These are phyloP conservation scores for Otatea glauca DNA, from an alignment of 176 grass and related monocot genomes.

Conservation along the genomic window DNA sequence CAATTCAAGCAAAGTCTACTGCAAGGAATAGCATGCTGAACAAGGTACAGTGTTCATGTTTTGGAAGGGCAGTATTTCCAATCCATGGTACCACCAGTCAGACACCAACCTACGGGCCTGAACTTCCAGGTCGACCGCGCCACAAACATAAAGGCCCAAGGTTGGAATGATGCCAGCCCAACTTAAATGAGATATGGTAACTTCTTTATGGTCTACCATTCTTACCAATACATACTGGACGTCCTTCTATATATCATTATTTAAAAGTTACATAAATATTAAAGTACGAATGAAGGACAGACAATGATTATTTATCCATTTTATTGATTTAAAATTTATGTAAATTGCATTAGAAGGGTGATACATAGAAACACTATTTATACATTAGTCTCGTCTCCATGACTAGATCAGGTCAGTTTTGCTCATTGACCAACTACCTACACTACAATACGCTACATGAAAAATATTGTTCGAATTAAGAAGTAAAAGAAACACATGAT, in stretches of 20 bases:
- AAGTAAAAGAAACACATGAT: neutral
- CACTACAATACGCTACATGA: neutral
- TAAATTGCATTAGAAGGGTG: too few species aligned
- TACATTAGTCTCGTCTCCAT: neutral
- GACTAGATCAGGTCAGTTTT: neutral
- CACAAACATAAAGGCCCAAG: neutral
- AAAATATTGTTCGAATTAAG: neutral
- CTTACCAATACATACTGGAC: too few species aligned
- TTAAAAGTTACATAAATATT: too few species aligned
- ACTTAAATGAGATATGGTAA: too few species aligned
- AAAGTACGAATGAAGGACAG: too few species aligned
- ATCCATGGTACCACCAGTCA: neutral
- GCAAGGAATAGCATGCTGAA: neutral
- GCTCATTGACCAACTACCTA: neutral
- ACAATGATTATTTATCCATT: too few species aligned
- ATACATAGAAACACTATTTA: too few species aligned
- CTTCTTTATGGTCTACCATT: too few species aligned
- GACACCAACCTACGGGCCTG: neutral
- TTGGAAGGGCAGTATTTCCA: neutral
- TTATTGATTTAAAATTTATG: too few species aligned
- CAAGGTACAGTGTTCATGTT: neutral
- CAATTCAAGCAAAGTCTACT: neutral
- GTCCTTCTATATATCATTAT: too few species aligned
- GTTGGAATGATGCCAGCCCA: too few species aligned
- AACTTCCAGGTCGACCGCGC: neutral